Evolutionary conservation across 495 filamentous ascomycete species (phyloP), one percentile per base, ranked within the genome.

Genomic region (Bryoglossum gracile): DNA sequence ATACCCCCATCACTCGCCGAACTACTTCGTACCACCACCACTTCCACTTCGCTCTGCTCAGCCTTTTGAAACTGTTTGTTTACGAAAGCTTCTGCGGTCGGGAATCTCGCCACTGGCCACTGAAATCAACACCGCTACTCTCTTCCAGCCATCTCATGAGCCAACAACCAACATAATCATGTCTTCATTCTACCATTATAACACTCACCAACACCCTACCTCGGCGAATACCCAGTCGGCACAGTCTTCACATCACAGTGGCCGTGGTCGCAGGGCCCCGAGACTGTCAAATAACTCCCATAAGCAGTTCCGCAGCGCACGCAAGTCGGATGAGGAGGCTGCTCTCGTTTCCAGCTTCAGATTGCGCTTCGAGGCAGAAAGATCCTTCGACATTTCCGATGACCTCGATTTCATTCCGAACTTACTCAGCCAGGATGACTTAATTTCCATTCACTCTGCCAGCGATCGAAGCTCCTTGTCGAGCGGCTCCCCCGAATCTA

Each of bases 301-400:
- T 59, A 83, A 87, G 66, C 89, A 91, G 65, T 89, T 87, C 65
- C 84, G 84, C 43, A 83, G 79, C 43, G 80, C 86, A 24, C 76
- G 86, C 62, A 89, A 92, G 67, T n/a, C n/a, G n/a, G 94, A 97
- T 65, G 85, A 83, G 57, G 89, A 95, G 60, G 74, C 81, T 38
- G 80, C 81, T 30, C 75, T 81, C 26, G 74, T 89, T 37, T 75
- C 75, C 38, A 80, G 82, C 51, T 95, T 88, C 68, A 84, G 90
- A 49, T 76, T 80, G 33, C 78, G 85, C 61, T 94, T 94, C 63
- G 90, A 97, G 65, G 86, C 89, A 55, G 87, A 84, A 36, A 82
- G 89, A 46, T 95, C 90, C 18, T 99, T 99, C 62, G 92, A 99
- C 57, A 73, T 99, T 56, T 91, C 96, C 57, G 92, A 98, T 62